phyloP scores from a whole-genome alignment of 306 rosid species.

The Hylodesmum podocarpum region DNA sequence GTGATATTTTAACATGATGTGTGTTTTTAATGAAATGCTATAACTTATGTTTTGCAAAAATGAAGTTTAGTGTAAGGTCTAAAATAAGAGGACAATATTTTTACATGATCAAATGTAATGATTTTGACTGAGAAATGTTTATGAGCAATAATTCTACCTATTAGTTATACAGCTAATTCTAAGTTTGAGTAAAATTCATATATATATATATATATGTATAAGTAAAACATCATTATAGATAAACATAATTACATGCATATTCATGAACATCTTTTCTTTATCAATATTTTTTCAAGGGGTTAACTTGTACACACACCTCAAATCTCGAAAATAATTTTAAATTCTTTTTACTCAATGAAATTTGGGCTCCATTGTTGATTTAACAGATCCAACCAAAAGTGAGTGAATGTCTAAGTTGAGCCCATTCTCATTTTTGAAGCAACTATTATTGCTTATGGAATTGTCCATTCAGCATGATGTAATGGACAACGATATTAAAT shows the following conservation, averaged over 20 bases:
- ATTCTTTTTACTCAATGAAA: not conserved
- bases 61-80: not conserved
- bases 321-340: no score
- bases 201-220: no score
- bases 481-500: not conserved
- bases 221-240: no score
- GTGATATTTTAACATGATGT: no score
- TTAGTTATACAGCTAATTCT: not conserved
- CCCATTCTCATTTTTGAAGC: slow-evolving; percentile 11
- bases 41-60: not conserved
- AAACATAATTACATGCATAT: not conserved
- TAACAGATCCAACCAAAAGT: not conserved
- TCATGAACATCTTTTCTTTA: not conserved
- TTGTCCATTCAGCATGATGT: not conserved
- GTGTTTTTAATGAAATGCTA: not conserved
- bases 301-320: not conserved
- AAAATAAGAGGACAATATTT: not conserved
- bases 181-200: not conserved
- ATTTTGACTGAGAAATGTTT: not conserved
- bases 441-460: not conserved
- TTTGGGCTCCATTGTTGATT: slow-evolving; percentile 16
- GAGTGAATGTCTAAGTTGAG: not conserved
- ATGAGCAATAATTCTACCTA: not conserved
- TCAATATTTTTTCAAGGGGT: not conserved
- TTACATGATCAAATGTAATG: not conserved